Base-by-base conservation (phyloP, 202 grass and related monocot species). In the Saccharum hybrid region DNA sequence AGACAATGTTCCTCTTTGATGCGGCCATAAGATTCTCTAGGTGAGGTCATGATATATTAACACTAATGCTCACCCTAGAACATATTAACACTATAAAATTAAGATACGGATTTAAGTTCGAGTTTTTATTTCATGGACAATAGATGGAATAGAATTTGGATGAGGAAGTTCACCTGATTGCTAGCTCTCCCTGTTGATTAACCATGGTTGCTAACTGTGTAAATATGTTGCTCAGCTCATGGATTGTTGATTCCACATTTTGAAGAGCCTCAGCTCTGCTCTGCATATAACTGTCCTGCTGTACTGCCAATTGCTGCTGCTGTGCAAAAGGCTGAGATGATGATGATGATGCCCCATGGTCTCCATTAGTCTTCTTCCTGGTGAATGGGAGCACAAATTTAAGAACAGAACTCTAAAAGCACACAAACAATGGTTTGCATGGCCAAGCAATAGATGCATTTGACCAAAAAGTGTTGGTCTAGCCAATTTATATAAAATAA, bases 201-300 rank as follows among this genome's bases (percentile, higher is more conserved):
- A 98, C 95, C 92, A 98, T 98, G 61, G 95, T 98, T 54, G 92
- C 92, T 16, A 98, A 81, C 74, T 98, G 95, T 37, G 95, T 95
- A 75, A 98, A 98, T 43, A 98, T 95, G 75, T 94, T 98, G 85
- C 95, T 71, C 77, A 98, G 74, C 79, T 98, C 95, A 88, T 95
- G 95, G 71, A 98, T 98, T 69, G 95, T 98, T 42, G 95, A 98
- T 86, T 98, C 95, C 5, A 98, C 92, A 88, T 93, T 98, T 88
- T 98, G 95, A 84, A 98, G 95, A 86, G 92, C 92, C 72, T 93
- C 95, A 12, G 95, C 76, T 85, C 95, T 94, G 81, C 95, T 98
- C 87, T 98, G 88, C 92, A 98, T 93, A 80, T 98, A 98, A 89
- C 74, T 98, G 46, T 98, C 95, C 82, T 94, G 92, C 52, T 97